Evolutionary conservation across 2,329 filamentous ascomycete genomes (phyloP), one percentile per base, ranked within the genome.

Genomic region (Fusarium heterosporum): DNA sequence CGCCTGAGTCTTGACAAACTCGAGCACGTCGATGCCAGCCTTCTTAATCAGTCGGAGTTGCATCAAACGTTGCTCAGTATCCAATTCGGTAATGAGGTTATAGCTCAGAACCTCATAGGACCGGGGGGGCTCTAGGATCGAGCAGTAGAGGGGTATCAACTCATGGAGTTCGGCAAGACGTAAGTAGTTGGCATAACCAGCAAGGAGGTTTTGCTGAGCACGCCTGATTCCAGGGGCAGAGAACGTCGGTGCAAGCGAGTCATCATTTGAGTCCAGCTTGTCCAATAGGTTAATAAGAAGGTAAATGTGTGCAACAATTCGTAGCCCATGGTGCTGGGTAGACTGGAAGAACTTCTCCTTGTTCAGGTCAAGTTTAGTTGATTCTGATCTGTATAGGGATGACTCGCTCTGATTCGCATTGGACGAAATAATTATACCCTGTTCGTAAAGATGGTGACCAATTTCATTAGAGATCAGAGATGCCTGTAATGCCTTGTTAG

Each of bases 141-240:
- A 93, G 64, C 92, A 94, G 77, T 99, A 99, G 1, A 97, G 82
- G 1, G 96, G 94, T 55, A 97, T 91, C 40, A 96, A 80, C 64
- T 95, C 90, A 60, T 91, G 88, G 54, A 96, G 87, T 32, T 89
- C 87, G 16, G 87, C 87, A 45, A 90, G 84, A 41, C 92, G 88
- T 36, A 99, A 80, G 62, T 91, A 89, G 71, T 91, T 91, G 55
- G 96, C 90, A 75, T 98, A 98, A 6, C 88, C 89, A 1, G 91
- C 88, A 51, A 97, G 83, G 45, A 95, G 88, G 72, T 92, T 93
- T 73, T 97, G 91, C 67, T 89, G 85, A 16, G 84, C 84, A 50
- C 82, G 80, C 32, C 79, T 77, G 53, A 71, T 71, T 19, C 72
- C 71, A 10, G 65, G 48, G 17, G 64, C 61, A 8, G 61, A 61